A percentile compares a stretch with the other conserved stretches of the same genome.
Conservation (phyloP, 345 rosid species). For the Salix koriyanagi region DNA sequence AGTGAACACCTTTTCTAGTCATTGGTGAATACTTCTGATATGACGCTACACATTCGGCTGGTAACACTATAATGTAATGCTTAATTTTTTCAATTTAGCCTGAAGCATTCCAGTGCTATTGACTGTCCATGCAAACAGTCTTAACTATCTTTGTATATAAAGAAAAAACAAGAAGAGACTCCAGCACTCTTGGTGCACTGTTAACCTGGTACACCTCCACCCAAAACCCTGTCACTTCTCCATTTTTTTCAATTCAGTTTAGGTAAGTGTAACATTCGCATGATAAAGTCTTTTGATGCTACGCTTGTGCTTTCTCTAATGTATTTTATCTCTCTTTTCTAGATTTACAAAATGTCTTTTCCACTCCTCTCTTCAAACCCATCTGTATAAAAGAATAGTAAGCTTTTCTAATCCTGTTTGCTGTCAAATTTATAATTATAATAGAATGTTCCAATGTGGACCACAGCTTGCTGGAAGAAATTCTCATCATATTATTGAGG, state of each 20-base stretch:
- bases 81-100: slow-evolving; percentile 4
- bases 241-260: background rate
- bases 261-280: background rate
- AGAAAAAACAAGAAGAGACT: background rate
- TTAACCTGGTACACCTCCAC: background rate
- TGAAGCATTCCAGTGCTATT: background rate
- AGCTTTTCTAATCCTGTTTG: background rate
- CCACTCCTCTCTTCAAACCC: background rate
- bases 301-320: background rate
- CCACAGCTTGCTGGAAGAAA: slow-evolving; percentile 82
- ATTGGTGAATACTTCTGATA: slow-evolving; percentile 83
- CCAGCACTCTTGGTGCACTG: background rate
- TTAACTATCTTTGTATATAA: background rate
- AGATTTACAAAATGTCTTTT: background rate
- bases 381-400: background rate
- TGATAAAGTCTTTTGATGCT: background rate
- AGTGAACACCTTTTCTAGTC: slow-evolving; percentile 94
- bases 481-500: slow-evolving; percentile 93
- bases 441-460: background rate
- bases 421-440: background rate
- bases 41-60: slow-evolving; percentile 95
- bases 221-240: background rate
- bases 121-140: background rate
- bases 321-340: background rate
- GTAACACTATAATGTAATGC: slow-evolving; percentile 28